These are phyloP conservation scores for Fusarium citri DNA, from an alignment of 2,329 filamentous ascomycete species.

Conservation along the genomic window DNA sequence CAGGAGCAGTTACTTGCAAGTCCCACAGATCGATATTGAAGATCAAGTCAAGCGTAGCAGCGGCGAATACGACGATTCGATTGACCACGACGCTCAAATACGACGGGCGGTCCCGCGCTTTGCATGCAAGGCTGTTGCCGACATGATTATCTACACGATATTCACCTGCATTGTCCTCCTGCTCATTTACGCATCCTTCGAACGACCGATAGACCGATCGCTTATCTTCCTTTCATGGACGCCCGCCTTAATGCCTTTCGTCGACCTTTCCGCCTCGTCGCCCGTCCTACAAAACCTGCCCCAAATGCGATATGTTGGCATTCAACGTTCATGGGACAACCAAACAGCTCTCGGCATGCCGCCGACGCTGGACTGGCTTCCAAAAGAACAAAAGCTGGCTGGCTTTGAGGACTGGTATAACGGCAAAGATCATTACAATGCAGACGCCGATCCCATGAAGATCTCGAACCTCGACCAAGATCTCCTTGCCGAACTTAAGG, in stretches of 20 bases:
- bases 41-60: neutral
- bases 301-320: conserved; percentile 36
- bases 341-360: conserved; percentile 42
- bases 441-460: conserved; percentile 54
- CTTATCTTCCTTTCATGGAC: conserved; percentile 54
- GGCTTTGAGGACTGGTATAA: conserved; percentile 49
- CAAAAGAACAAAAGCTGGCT: conserved; percentile 31
- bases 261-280: conserved; percentile 48
- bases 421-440: conserved; percentile 50
- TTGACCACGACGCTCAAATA: neutral
- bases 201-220: conserved; percentile 48
- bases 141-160: conserved; percentile 2
- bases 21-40: conserved; percentile 45
- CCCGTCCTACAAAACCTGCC: conserved; percentile 44
- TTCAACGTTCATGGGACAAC: conserved; percentile 47
- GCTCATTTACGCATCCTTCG: conserved; percentile 35
- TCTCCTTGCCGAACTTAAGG: conserved; percentile 44
- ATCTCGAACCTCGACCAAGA: conserved; percentile 53
- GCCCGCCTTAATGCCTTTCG: conserved; percentile 48
- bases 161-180: conserved; percentile 15
- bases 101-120: neutral
- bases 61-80: neutral
- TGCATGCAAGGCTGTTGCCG: neutral
- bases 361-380: conserved; percentile 44
- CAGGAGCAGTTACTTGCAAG: conserved; percentile 25